These are phyloP conservation scores for Tylopilus rubrobrunneus DNA, from an alignment of 768 basidiomycete genomes.

Conservation along the genomic window DNA sequence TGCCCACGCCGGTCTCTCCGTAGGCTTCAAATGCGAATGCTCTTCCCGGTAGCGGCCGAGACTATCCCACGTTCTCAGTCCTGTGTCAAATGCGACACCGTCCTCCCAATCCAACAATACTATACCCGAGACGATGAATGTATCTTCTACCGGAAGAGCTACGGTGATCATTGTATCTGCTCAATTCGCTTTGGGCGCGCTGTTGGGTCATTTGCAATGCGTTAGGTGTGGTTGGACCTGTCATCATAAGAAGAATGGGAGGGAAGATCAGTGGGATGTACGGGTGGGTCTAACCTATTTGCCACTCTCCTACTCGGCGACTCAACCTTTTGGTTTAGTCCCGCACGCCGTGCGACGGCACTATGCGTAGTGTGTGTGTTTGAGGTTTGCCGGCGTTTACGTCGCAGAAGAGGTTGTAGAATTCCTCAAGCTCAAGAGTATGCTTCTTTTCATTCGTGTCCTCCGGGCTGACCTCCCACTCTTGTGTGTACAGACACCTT, in stretches of 20 bases:
- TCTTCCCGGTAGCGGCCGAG: conserved; percentile 7
- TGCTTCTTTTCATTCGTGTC: no score
- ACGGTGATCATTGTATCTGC: conserved; percentile 24
- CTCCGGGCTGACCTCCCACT: no score
- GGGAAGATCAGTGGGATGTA: conserved; percentile 38
- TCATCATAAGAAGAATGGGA: conserved; percentile 36
- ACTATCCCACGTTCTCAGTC: conserved; percentile 21
- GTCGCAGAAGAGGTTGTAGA: conserved; percentile 90
- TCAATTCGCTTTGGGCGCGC: conserved; percentile 69
- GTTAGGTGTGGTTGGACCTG: conserved; percentile 60
- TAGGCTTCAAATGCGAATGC: conserved; percentile 55
- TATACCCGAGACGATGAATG: conserved; percentile 3
- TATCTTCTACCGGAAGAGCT: conserved; percentile 20
- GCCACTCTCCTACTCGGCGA: background rate
- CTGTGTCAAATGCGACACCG: conserved; percentile 12
- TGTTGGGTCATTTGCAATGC: conserved; percentile 98
- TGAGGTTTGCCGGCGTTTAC: conserved; percentile 93
- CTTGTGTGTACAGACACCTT: conserved; percentile 32
- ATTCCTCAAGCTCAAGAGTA: conserved; percentile 19
- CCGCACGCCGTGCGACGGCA: conserved; percentile 64
- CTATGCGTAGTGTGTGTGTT: conserved; percentile 82
- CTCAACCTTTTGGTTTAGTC: conserved; percentile 36
- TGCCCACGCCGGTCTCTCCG: no score
- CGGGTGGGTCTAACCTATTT: conserved; percentile 51
- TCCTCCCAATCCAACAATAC: background rate